Percentiles rank a stretch among this genome's conserved stretches.
phyloP scores from a whole-genome alignment of 176 grass and related monocot species.

The Raddia guianensis region DNA sequence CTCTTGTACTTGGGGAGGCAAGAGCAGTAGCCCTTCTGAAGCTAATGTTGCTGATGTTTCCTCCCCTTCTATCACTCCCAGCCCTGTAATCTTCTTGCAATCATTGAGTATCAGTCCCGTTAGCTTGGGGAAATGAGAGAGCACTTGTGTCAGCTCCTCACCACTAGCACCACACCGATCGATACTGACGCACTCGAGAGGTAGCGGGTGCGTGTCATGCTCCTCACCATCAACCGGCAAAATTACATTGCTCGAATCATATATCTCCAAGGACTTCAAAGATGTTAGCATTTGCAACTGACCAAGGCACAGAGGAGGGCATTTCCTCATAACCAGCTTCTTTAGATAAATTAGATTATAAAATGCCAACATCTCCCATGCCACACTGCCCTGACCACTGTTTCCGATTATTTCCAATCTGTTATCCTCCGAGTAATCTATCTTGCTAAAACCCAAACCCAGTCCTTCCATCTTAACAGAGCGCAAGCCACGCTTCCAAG shows the following conservation, averaged over 20 bases:
- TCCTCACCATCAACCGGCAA: not conserved
- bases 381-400: rapidly evolving
- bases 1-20: not conserved
- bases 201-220: not conserved
- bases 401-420: rapidly evolving
- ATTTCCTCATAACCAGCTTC: rapidly evolving
- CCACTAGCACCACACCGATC: rapidly evolving
- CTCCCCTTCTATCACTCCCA: not conserved
- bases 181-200: rapidly evolving
- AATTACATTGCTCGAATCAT: rapidly evolving
- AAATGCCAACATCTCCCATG: not conserved
- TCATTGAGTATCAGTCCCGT: too few species aligned
- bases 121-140: not conserved
- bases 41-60: not conserved
- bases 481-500: not conserved
- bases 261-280: rapidly evolving
- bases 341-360: not conserved
- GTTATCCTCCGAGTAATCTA: rapidly evolving
- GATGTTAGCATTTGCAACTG: not conserved
- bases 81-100: too few species aligned
- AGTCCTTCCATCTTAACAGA: not conserved
- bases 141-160: not conserved
- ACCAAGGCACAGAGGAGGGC: not conserved
- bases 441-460: rapidly evolving
- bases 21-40: not conserved